Conservation (phyloP, 169 alveolate genomes). For the Besnoitia besnoiti region DNA sequence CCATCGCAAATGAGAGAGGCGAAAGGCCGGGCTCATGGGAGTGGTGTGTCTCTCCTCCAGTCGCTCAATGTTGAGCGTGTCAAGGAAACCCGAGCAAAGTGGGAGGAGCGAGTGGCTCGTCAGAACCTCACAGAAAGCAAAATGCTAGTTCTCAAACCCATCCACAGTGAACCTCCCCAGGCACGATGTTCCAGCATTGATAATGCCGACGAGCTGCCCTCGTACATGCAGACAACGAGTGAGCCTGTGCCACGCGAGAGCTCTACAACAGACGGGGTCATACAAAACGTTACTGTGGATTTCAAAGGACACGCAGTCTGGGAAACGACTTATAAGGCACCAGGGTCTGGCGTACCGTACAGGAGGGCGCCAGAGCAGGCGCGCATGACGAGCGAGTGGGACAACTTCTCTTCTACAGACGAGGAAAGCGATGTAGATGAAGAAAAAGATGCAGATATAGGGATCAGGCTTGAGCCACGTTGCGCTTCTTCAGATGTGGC, state of each 20-base stretch:
- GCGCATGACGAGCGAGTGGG: not conserved
- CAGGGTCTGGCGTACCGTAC: not conserved
- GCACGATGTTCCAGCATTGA: not conserved
- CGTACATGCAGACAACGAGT: not conserved
- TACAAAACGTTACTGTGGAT: not conserved
- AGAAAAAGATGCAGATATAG: not conserved
- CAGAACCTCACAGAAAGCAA: not conserved
- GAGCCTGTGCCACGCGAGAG: not conserved
- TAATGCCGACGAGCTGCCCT: not conserved
- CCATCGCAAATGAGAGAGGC: too few relatives aligned
- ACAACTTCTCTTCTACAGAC: not conserved
- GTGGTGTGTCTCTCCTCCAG: too few relatives aligned
- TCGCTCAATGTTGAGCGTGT: too few relatives aligned
- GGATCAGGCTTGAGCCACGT: not conserved
- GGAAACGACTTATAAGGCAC: not conserved
- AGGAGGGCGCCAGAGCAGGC: not conserved
- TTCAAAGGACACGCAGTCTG: not conserved
- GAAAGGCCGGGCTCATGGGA: too few relatives aligned
- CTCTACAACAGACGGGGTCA: not conserved
- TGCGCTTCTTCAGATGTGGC: not conserved
- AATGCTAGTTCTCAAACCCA: not conserved
- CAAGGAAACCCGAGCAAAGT: not conserved
- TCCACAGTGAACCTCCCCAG: not conserved
- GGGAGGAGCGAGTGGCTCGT: not conserved
- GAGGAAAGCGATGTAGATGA: not conserved